Evolutionary conservation across 192 early-diverging fungal species (phyloP), one percentile per base, ranked within the genome.

Genomic region (Phlyctochytrium arcticum): DNA sequence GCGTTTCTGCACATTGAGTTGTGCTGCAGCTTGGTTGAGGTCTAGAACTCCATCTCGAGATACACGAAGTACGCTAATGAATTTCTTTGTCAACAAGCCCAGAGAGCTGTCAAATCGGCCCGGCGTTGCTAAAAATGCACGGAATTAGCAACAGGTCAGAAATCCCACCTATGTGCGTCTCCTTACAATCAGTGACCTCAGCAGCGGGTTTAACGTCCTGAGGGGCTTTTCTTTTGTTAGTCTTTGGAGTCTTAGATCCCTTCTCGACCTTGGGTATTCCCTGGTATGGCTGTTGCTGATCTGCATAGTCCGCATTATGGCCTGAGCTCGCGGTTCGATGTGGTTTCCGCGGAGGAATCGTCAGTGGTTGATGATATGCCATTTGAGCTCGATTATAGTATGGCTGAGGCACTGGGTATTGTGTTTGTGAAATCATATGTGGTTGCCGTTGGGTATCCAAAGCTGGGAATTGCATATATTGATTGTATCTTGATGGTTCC

Each of bases 1-100:
- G 39, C 86, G 77, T 58, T 87, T 87, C 57, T 87, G 86, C 5
- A 87, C 86, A 2, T 76, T 70, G 27, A 87, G 71, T 48, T 79
- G 71, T 9, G 49, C 56, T 2, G 86, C 86, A 19, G 86, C 84
- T 19, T 60, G 64, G 36, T 87, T 87, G 9, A 87, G 65, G 57
- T 87, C 86, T 44, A 87, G 68, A 19, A 78, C 78, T 5, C 82
- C 80, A 21, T 75, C 73, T 37, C 69, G 70, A 24, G 65, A 70
- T 24, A 73, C 57, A 30, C 75, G 75, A 48, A 87, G 70, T 3
- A 78, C 68, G 1, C 54, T 48, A n/a, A 85, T 79, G 61, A 87
- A 87, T 27, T 76, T 81, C 54, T 84, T 85, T 10, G 86, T 87
- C 34, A 87, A 61, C 15, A 76, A 51, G 26, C 81, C 77, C 10